Evolutionary conservation across 2,329 filamentous ascomycete genomes (phyloP), one percentile per base, ranked within the genome.

Genomic region (Botryotinia narcissicola): DNA sequence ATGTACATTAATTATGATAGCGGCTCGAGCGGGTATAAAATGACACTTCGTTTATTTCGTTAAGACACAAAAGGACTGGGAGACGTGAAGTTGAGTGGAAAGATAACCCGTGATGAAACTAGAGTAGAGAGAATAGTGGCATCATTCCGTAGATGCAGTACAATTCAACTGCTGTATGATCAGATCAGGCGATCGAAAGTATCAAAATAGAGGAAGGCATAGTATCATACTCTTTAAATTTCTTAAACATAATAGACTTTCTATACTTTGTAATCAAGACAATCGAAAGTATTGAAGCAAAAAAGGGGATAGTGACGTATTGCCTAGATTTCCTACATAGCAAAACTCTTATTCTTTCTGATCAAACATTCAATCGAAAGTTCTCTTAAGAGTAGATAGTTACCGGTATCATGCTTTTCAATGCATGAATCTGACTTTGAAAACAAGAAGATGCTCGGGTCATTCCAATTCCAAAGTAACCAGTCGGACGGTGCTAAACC

Each of bases 1-100:
- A 35, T 69, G 66, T 69, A 57, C n/a, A 69, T 57, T 57, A 69
- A 42, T 69, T 20, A 69, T 69, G 48, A 57, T 69, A 69, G 66
- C 48, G 48, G 48, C 48, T 54, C 48, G 48, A n/a, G 48, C 66
- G 66, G 48, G 35, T 57, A 69, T 57, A 37, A 29, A 69, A 59
- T 69, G 54, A 32, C 54, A n/a, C 40, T 69, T 69, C 48, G 14
- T n/a, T 57, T 57, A 37, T 57, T 32, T 68, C 66, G 16, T 42
- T 57, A 42, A 22, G 37, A 29, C 29, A n/a, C 29, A 51, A 29
- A 40, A 42, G 16, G 16, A 16, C 25, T 37, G 18, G 12, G 25
- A 68, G 37, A 32, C 57, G 16, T 54, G 64, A 54, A 29, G 25
- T 68, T 54, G 12, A 46, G 25, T 32, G 64, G 12, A 42, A 54